These are phyloP conservation scores for Millerago galiae DNA, from an alignment of 805 yeast genomes.

Conservation along the genomic window DNA sequence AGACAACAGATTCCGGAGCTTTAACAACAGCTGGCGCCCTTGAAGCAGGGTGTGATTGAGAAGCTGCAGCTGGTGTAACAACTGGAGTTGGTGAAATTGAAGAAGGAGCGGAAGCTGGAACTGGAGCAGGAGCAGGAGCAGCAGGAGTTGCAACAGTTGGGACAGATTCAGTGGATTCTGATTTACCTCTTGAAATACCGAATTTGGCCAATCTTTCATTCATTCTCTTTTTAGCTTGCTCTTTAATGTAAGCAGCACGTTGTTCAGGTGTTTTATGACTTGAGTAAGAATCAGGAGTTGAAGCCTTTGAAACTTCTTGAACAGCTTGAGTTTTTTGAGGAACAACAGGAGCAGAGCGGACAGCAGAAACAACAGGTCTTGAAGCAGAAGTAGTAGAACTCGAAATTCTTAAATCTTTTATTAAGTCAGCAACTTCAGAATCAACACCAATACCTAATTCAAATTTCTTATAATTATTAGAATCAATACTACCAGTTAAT, in stretches of 20 bases:
- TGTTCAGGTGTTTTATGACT: conserved; percentile 49
- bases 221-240: conserved; percentile 79
- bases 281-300: conserved; percentile 21
- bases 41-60: not conserved
- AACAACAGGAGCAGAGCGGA: conserved; percentile 10
- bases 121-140: conserved; percentile 5
- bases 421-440: conserved; percentile 57
- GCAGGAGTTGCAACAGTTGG: conserved; percentile 11
- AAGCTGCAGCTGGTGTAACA: not conserved
- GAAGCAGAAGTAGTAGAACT: conserved; percentile 1
- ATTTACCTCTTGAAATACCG: conserved; percentile 50
- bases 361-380: conserved; percentile 1
- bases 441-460: conserved; percentile 76
- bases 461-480: conserved; percentile 62
- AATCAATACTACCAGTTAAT: conserved; percentile 27
- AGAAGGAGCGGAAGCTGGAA: not conserved
- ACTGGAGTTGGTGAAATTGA: not conserved
- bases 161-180: conserved; percentile 1
- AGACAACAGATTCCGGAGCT: conserved; percentile 2
- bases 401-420: conserved; percentile 41
- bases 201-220: conserved; percentile 75
- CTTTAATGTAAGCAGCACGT: conserved; percentile 73
- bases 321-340: conserved; percentile 1
- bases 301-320: conserved; percentile 14
- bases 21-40: conserved; percentile 5